Base-by-base conservation (phyloP, 371 early-diverging fungal genomes). In the Rhizopus delemar region DNA sequence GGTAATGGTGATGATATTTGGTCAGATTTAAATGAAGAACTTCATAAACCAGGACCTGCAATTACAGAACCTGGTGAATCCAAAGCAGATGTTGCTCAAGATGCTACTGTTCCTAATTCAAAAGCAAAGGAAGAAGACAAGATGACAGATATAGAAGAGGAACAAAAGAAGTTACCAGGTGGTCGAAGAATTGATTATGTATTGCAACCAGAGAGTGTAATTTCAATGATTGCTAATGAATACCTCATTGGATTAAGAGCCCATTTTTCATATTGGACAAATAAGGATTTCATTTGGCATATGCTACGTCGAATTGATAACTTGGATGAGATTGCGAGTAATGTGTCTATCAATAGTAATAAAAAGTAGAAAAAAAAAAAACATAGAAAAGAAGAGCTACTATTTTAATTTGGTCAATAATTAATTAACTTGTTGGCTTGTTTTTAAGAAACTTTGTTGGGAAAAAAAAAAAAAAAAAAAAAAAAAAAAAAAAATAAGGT, bases 231-330 rank as follows among this genome's bases (percentile, higher is more conserved):
- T 51, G 74, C 77, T 0, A 80, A 80, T 55, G 80, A 80, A 51
- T 80, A 80, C 49, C 59, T 80, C 5, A 74, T 80, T 8, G 80
- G 80, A 1, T 49, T 80, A 8, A 57, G 80, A 13, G 80, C 80
- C 4, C 80, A 80, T 57, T 80, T 80, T 53, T 80, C 80, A 4
- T 80, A 80, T 48, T 80, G 80, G 80, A 77, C 77, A 15, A 80
- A 74, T 51, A 80, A 80, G 60, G 80, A 80, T 57, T 53, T 80
- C 13, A 50, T 76, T 12, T 80, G 80, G 80, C 80, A 80, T 56
- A 73, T 80, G 43, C 58, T 80, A 28, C 60, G 77, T 36, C 68
- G 70, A 5, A 52, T 80, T 29, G 80, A 80, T 53, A 55, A 52
- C 22, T 15, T 57, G 45, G 52, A 53, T 48, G 53, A 48, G 1